phyloP scores from a whole-genome alignment of 805 yeast species.

The Wickerhamomyces xylosicus region DNA sequence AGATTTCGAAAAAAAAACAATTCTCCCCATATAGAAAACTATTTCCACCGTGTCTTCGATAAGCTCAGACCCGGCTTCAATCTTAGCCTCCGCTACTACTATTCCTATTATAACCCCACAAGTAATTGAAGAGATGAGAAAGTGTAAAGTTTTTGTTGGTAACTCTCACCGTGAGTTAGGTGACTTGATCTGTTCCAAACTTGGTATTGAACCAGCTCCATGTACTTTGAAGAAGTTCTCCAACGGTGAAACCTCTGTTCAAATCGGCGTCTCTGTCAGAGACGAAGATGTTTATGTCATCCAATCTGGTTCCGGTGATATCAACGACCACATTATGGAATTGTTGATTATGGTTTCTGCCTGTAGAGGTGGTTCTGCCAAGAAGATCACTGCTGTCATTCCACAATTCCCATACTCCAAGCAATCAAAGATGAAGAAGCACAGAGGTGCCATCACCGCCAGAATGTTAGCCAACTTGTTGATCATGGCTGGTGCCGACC shows the following conservation, averaged over 20 bases:
- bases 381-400: slow-evolving; percentile 87
- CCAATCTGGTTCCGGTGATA: slow-evolving; percentile 79
- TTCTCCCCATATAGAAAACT: not conserved
- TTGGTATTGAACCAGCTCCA: slow-evolving; percentile 92
- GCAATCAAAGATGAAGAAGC: slow-evolving; percentile 97
- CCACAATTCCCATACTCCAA: slow-evolving; percentile 97
- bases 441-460: slow-evolving; percentile 97
- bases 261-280: slow-evolving; percentile 88
- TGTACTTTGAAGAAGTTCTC: slow-evolving; percentile 86
- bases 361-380: slow-evolving; percentile 97
- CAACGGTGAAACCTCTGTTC: slow-evolving; percentile 96
- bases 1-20: no score
- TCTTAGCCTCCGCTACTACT: slow-evolving; percentile 1
- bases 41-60: slow-evolving; percentile 4
- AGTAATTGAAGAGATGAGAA: slow-evolving; percentile 58
- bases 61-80: slow-evolving; percentile 3
- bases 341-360: slow-evolving; percentile 86
- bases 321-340: slow-evolving; percentile 95
- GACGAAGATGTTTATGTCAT: slow-evolving; percentile 95
- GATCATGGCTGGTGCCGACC: slow-evolving; percentile 99
- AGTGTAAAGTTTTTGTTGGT: slow-evolving; percentile 95
- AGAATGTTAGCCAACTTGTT: slow-evolving; percentile 93
- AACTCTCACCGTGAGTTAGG: slow-evolving; percentile 95
- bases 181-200: slow-evolving; percentile 73
- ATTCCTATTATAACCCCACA: slow-evolving; percentile 3